phyloP scores from a whole-genome alignment of 306 rosid genomes.

The Inga laurina region DNA sequence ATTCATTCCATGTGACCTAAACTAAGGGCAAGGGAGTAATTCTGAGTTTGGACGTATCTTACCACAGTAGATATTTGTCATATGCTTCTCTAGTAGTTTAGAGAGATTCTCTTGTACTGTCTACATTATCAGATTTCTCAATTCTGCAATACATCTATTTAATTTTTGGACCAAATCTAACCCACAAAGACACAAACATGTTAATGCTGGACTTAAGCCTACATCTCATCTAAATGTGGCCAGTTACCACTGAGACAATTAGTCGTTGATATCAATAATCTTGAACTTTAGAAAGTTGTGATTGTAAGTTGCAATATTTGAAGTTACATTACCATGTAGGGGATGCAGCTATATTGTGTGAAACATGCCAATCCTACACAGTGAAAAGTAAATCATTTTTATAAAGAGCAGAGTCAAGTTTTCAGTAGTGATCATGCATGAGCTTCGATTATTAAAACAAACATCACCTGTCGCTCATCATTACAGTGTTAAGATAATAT shows the following conservation, averaged over 20 bases:
- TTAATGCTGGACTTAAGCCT: too few relatives aligned
- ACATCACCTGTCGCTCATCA: not conserved
- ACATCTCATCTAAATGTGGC: too few relatives aligned
- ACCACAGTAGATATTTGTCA: too few relatives aligned
- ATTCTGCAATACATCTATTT: not conserved
- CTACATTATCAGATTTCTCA: not conserved
- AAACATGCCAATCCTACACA: not conserved
- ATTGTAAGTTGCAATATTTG: not conserved
- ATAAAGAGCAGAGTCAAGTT: not conserved
- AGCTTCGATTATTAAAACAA: not conserved
- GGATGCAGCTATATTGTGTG: not conserved
- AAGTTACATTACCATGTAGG: not conserved
- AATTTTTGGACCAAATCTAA: too few relatives aligned
- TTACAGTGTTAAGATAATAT: slow-evolving; percentile 30
- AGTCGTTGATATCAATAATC: not conserved
- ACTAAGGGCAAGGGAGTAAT: too few relatives aligned
- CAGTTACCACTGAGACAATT: too few relatives aligned
- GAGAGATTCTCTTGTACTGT: not conserved
- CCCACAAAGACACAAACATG: too few relatives aligned
- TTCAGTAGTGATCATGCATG: slow-evolving; percentile 16
- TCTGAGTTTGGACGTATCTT: too few relatives aligned
- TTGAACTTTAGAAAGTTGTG: not conserved
- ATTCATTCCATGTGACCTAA: too few relatives aligned
- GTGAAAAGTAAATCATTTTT: not conserved
- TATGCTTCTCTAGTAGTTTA: not conserved